phyloP scores from a whole-genome alignment of 139 green algal genomes.

The Chlorella sp. region DNA sequence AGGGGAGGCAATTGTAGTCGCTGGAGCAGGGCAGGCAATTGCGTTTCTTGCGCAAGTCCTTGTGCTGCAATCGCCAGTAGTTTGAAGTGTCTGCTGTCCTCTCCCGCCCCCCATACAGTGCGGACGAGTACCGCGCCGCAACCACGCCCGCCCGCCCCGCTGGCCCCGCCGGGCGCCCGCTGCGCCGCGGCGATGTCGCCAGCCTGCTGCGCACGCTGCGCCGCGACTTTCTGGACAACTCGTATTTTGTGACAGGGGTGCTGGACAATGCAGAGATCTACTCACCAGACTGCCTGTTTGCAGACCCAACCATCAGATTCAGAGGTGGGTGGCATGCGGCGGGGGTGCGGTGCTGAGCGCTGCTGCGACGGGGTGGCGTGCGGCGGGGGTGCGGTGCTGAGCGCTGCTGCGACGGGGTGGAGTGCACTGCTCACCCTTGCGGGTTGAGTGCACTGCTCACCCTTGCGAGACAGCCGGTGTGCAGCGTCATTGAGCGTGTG shows the following conservation, averaged over 20 bases:
- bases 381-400: neutral
- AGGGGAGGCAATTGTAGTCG: too few species aligned
- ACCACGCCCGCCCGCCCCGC: neutral
- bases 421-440: too few species aligned
- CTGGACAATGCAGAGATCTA: conserved; percentile 67
- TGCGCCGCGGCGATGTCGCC: conserved; percentile 33
- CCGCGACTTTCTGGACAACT: conserved; percentile 3
- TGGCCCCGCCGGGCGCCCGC: neutral
- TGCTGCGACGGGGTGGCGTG: neutral
- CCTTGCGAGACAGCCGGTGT: too few species aligned
- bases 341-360: neutral
- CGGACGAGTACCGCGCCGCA: neutral
- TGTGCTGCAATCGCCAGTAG: too few species aligned
- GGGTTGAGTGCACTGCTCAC: too few species aligned
- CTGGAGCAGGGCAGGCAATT: too few species aligned
- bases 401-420: neutral
- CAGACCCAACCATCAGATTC: conserved; percentile 72
- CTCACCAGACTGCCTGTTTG: conserved; percentile 64
- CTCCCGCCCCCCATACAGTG: too few species aligned
- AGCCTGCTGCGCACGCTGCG: conserved; percentile 22
- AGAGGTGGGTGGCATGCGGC: conserved; percentile 44
- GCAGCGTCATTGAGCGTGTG: too few species aligned
- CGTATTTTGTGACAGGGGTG: conserved; percentile 54
- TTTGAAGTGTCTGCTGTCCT: too few species aligned
- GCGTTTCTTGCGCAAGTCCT: too few species aligned